phyloP scores from a whole-genome alignment of 139 green algal species.

The Chlamydomonas applanata region DNA sequence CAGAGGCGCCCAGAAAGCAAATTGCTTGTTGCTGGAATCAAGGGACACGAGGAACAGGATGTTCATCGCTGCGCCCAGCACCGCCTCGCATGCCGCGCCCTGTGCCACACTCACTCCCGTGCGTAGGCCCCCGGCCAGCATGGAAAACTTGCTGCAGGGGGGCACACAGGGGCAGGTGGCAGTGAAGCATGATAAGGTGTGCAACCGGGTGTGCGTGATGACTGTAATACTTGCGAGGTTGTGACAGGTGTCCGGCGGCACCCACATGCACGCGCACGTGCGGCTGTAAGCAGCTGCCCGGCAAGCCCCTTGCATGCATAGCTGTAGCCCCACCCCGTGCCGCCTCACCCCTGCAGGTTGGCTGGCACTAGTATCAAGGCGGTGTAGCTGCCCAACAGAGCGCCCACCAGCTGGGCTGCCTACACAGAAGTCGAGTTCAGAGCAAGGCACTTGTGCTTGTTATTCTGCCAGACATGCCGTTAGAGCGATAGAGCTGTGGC shows the following conservation, averaged over 20 bases:
- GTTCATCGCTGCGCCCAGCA: constrained; percentile 24
- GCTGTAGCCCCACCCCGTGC: no score
- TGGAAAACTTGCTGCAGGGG: constrained; percentile 22
- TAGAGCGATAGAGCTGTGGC: no score
- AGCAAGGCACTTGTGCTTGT: no score
- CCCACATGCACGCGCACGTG: no score
- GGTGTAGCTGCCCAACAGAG: constrained; percentile 13
- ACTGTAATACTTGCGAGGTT: no score
- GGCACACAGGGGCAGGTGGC: neutral
- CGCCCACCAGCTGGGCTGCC: constrained; percentile 20
- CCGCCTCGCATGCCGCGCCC: constrained; percentile 16
- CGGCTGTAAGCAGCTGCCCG: no score
- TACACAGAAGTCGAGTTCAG: neutral
- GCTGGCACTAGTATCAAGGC: neutral
- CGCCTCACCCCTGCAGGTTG: neutral
- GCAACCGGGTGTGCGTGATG: no score
- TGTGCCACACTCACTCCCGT: constrained; percentile 15
- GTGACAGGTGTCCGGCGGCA: no score
- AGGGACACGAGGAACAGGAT: neutral
- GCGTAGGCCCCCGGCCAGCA: constrained; percentile 12
- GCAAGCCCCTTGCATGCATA: no score
- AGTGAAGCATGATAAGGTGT: neutral
- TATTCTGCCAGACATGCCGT: no score
- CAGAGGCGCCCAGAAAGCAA: constrained; percentile 25
- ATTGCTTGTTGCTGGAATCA: constrained; percentile 25